phyloP scores from a whole-genome alignment of 2,329 filamentous ascomycete species.

The Penicillium sp. region DNA sequence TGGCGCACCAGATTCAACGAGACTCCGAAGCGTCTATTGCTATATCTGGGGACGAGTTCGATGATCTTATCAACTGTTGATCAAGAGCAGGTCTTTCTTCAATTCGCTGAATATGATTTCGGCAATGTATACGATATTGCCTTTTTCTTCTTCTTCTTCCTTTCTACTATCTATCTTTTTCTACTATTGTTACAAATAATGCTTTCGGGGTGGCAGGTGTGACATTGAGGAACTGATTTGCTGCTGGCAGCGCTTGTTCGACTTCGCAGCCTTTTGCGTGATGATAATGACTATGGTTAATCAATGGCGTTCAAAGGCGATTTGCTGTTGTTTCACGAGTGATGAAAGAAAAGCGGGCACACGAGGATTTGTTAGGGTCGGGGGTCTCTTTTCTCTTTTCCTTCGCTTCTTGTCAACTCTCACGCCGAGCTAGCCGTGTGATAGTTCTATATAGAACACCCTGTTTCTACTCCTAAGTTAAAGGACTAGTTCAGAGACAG shows the following conservation, averaged over 20 bases:
- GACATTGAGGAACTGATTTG: background rate
- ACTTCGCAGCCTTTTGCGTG: background rate
- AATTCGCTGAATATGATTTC: background rate
- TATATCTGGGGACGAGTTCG: constrained; percentile 30
- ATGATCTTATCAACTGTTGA: constrained; percentile 32
- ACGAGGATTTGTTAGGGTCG: background rate
- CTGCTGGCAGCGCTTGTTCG: background rate
- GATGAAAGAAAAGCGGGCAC: background rate
- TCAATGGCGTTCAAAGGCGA: background rate
- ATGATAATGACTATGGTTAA: background rate
- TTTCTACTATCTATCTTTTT: background rate
- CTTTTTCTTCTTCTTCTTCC: background rate
- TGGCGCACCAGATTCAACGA: constrained; percentile 29
- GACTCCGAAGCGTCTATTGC: constrained; percentile 27
- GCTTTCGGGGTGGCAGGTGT: background rate
- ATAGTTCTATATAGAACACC: too few species aligned
- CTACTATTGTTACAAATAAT: background rate
- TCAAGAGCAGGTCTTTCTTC: background rate
- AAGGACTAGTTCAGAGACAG: background rate
- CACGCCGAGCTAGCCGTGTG: too few species aligned
- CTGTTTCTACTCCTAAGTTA: background rate
- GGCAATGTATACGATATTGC: background rate
- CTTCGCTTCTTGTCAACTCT: background rate
- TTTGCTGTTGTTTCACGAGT: background rate
- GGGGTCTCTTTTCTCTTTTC: background rate